Evolutionary conservation across 331 rosid species (phyloP).

Genomic region (Prunus yedoensis): DNA sequence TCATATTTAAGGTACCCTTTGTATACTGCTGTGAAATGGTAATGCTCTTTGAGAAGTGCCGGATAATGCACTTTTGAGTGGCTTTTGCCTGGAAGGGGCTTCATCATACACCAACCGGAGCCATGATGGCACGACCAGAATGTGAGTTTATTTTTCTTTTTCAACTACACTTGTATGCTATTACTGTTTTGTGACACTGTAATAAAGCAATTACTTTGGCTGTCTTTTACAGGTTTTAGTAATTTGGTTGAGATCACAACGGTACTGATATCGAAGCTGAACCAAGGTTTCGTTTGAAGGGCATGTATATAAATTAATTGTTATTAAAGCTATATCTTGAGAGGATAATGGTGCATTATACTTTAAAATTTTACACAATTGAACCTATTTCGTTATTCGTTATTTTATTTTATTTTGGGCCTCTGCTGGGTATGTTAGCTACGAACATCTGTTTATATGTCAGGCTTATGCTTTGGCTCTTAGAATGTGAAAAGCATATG

Average conservation of each 20-base stretch:
- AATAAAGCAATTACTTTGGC: slow-evolving; percentile 1
- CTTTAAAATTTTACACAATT: slow-evolving; percentile 37
- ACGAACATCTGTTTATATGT: slow-evolving; percentile 1
- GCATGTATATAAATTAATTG: slow-evolving; percentile 42
- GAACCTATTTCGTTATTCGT: slow-evolving; percentile 31
- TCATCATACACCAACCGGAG: slow-evolving; percentile 30
- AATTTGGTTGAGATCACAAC: slow-evolving; percentile 37
- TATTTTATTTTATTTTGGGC: slow-evolving; percentile 6
- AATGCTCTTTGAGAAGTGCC: slow-evolving; percentile 40
- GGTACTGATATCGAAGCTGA: slow-evolving; percentile 37
- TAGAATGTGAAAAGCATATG: slow-evolving; percentile 8
- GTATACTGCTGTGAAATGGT: slow-evolving; percentile 46
- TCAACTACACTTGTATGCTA: not conserved
- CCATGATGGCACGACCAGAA: slow-evolving; percentile 29
- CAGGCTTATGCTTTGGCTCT: not conserved
- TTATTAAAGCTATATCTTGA: slow-evolving; percentile 30
- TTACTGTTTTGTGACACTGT: not conserved
- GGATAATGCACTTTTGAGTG: slow-evolving; percentile 40
- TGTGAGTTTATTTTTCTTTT: slow-evolving; percentile 36
- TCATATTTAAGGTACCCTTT: slow-evolving; percentile 35
- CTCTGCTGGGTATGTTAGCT: not conserved
- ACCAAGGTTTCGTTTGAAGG: slow-evolving; percentile 45
- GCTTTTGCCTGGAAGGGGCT: slow-evolving; percentile 42
- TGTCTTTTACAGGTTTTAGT: slow-evolving; percentile 22
- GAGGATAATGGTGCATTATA: slow-evolving; percentile 24